A percentile compares a stretch with the other conserved stretches of the same genome.
Conservation (phyloP, 306 rosid species). For the Cajanus cajan region DNA sequence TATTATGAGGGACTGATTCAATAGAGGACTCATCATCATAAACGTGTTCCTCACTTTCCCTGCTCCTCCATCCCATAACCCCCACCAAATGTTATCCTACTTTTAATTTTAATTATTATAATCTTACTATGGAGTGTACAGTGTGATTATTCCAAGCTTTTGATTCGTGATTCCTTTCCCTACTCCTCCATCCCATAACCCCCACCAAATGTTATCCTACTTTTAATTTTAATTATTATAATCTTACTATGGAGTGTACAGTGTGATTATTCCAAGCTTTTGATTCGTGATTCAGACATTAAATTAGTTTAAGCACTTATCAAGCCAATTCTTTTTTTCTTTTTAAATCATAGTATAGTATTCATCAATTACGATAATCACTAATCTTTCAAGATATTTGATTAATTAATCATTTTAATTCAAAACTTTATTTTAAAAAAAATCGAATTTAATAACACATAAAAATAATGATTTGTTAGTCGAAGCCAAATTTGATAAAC, state of each 20-base stretch:
- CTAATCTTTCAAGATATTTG: too few species aligned
- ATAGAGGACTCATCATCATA: background rate
- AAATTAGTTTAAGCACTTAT: background rate
- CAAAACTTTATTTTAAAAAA: too few species aligned
- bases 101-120: background rate
- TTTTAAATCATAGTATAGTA: too few species aligned
- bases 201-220: background rate
- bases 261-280: background rate
- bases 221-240: background rate
- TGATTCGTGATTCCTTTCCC: too few species aligned
- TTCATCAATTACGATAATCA: too few species aligned
- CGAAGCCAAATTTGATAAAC: background rate
- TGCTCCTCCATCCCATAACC: background rate
- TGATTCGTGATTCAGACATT: background rate
- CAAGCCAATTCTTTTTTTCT: background rate
- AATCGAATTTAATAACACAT: too few species aligned
- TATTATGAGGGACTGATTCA: background rate
- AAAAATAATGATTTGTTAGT: too few species aligned
- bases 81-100: background rate
- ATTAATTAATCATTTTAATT: too few species aligned
- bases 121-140: background rate
- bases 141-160: too few species aligned
- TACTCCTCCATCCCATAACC: background rate
- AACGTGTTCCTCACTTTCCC: constrained; percentile 1
- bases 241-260: background rate